phyloP scores from a whole-genome alignment of 192 early-diverging fungal species.

The Glomus cerebriforme region DNA sequence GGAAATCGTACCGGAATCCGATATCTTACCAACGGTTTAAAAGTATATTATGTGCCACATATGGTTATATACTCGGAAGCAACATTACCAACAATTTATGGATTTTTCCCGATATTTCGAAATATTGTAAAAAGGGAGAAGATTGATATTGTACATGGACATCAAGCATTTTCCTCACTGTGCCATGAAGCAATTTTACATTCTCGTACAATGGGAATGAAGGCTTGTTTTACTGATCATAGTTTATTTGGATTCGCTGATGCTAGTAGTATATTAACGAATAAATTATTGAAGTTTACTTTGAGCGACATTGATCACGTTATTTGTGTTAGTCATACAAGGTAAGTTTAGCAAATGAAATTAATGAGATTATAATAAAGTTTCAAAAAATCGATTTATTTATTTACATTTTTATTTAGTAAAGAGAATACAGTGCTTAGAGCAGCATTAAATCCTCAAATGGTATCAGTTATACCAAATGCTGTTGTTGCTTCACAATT shows the following conservation, averaged over 20 bases:
- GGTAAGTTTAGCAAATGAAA: conserved; percentile 49
- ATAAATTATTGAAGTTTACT: conserved; percentile 97
- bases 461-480: conserved; percentile 96
- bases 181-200: conserved; percentile 96
- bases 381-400: neutral
- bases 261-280: conserved; percentile 86
- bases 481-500: conserved; percentile 95
- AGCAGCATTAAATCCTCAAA: conserved; percentile 83
- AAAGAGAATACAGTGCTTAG: conserved; percentile 98
- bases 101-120: conserved; percentile 90
- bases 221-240: conserved; percentile 95
- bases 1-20: conserved; percentile 80
- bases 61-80: conserved; percentile 85
- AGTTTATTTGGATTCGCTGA: conserved; percentile 97
- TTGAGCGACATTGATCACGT: conserved; percentile 96
- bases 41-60: conserved; percentile 93
- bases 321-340: conserved; percentile 97
- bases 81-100: conserved; percentile 86
- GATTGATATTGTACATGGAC: conserved; percentile 95
- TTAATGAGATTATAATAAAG: neutral
- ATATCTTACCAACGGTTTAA: conserved; percentile 89
- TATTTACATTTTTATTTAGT: conserved; percentile 49
- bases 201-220: conserved; percentile 92
- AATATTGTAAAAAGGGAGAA: conserved; percentile 88
- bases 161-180: conserved; percentile 91